phyloP scores from a whole-genome alignment of 176 grass and related monocot species.

The Alopecurus myosuroides region DNA sequence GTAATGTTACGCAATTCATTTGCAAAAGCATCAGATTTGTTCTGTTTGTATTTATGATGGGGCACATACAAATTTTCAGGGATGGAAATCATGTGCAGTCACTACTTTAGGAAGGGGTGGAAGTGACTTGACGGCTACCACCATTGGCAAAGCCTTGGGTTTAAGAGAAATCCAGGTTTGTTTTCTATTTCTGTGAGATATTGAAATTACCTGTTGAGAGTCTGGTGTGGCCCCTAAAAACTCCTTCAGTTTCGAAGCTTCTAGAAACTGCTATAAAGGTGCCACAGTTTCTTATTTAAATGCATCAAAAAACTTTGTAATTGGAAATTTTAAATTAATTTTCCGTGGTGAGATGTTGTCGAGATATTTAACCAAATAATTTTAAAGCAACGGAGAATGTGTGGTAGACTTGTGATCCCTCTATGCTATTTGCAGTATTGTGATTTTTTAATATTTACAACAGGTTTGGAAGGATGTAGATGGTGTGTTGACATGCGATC shows the following conservation, averaged over 20 bases:
- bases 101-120: conserved; percentile 96
- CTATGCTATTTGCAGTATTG: conserved; percentile 1
- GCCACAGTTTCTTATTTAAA: not conserved
- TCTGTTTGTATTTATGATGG: not conserved
- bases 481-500: conserved; percentile 95
- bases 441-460: not conserved
- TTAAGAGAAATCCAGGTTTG: conserved; percentile 90
- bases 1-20: not conserved
- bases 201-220: not conserved
- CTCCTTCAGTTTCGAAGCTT: not conserved
- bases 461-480: conserved; percentile 97
- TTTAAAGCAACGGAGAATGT: not conserved
- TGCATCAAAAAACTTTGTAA: not conserved
- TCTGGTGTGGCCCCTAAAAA: not conserved
- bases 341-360: not conserved
- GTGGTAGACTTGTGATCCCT: not conserved
- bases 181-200: conserved; percentile 15
- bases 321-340: not conserved
- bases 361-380: not conserved
- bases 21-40: not conserved
- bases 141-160: conserved; percentile 95
- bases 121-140: conserved; percentile 93
- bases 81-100: conserved; percentile 89
- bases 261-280: not conserved
- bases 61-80: conserved; percentile 37